A percentile compares a stretch with the other conserved stretches of the same genome.
These are phyloP conservation scores for Trichosporon sp. DNA, from an alignment of 1,284 basidiomycete species.

Conservation along the genomic window DNA sequence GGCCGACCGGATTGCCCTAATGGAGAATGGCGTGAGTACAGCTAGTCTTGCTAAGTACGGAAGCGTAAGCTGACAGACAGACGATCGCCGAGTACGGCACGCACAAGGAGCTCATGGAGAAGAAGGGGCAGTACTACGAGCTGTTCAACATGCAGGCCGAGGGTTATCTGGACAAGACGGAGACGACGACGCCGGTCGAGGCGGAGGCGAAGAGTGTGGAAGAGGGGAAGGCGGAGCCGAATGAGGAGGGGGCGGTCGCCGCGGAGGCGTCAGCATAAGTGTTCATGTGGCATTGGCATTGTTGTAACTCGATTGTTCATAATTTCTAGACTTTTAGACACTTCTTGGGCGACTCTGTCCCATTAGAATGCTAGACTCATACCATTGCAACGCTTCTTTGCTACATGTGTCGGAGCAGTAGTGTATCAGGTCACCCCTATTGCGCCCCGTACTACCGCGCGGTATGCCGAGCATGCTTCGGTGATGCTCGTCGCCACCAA, in stretches of 20 bases:
- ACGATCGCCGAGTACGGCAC: conserved; percentile 69
- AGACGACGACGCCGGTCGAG: background rate
- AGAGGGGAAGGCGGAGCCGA: background rate
- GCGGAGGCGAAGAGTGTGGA: background rate
- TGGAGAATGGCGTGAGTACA: conserved; percentile 61
- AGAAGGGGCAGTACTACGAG: conserved; percentile 31
- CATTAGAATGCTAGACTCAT: background rate
- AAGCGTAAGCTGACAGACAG: background rate
- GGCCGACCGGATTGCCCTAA: conserved; percentile 61
- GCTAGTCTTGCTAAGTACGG: too few relatives aligned
- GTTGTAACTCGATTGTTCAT: background rate
- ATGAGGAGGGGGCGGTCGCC: background rate
- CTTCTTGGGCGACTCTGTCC: background rate
- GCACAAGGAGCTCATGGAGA: conserved; percentile 64
- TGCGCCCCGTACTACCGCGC: too few relatives aligned
- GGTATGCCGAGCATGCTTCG: background rate
- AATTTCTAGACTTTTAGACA: background rate
- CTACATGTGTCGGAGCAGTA: background rate
- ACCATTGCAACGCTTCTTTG: background rate
- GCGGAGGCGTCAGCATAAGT: background rate
- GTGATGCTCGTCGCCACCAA: background rate
- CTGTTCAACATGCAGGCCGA: conserved; percentile 9
- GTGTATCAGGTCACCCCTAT: too few relatives aligned
- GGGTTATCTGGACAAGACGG: background rate
- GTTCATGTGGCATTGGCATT: background rate